Conservation (phyloP, 1,139 yeast species). For the Pichia sp. region DNA sequence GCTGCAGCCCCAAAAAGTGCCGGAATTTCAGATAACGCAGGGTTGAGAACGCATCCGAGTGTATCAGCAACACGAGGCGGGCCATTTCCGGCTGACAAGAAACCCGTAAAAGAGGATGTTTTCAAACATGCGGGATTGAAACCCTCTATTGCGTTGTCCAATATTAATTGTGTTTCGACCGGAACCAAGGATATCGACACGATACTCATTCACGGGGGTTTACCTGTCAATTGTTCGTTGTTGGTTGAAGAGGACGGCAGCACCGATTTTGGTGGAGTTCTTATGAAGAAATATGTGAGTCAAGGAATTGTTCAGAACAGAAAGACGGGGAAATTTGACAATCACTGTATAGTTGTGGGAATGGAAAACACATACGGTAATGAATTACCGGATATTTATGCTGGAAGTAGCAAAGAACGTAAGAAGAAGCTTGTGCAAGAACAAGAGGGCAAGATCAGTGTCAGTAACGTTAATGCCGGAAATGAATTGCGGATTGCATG, state of each 20-base stretch:
- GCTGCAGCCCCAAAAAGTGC: not conserved
- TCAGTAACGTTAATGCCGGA: slow-evolving; percentile 52
- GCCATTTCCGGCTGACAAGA: not conserved
- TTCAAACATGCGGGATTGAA: slow-evolving; percentile 47
- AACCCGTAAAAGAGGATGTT: not conserved
- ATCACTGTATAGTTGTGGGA: slow-evolving; percentile 70
- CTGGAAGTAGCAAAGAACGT: slow-evolving; percentile 64
- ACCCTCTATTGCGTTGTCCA: slow-evolving; percentile 66
- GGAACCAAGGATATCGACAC: slow-evolving; percentile 75
- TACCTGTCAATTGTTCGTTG: slow-evolving; percentile 72
- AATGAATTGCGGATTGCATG: slow-evolving; percentile 77
- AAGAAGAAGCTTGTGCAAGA: slow-evolving; percentile 55
- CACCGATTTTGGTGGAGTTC: slow-evolving; percentile 80
- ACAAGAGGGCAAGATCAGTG: slow-evolving; percentile 62
- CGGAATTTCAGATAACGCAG: not conserved
- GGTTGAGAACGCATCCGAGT: slow-evolving; percentile 2
- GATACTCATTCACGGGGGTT: slow-evolving; percentile 73
- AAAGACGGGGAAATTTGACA: slow-evolving; percentile 27
- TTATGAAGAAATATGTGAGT: slow-evolving; percentile 67
- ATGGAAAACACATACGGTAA: slow-evolving; percentile 57
- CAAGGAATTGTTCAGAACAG: slow-evolving; percentile 77
- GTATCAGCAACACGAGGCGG: not conserved
- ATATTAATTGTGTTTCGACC: slow-evolving; percentile 72
- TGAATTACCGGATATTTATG: slow-evolving; percentile 75
- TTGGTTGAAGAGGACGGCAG: slow-evolving; percentile 81